Evolutionary conservation across 441 rosid species (phyloP), one percentile per base, ranked within the genome.

Genomic region (Populus hybrid): DNA sequence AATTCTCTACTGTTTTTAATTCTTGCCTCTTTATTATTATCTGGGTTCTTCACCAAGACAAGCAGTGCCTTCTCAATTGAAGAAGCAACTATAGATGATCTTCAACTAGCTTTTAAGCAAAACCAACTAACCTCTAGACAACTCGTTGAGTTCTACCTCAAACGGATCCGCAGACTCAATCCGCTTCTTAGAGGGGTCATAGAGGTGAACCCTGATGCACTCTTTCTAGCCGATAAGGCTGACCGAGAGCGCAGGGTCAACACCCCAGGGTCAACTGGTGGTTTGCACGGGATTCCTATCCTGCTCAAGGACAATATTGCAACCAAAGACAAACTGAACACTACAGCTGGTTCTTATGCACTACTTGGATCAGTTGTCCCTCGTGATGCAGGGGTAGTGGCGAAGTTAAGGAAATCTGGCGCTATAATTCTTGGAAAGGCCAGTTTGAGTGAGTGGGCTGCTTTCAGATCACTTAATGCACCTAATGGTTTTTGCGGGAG

Each of bases 371-470:
- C 95, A 0, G 82, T 88, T 0, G 94, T 89, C 72, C 82, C 91
- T 3, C 75, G 88, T 12, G 95, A 94, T 83, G 92, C 97, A 0
- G 88, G 89, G 0, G 92, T 91, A 28, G 97, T 85, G 53, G 73
- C 42, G 59, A 84, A 75, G 73, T 81, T 92, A 66, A 88, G 94
- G 80, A 78, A 82, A 69, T 84, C 92, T 3, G 95, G 97, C 18
- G 97, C 91, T 36, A 84, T 92, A 59, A 86, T 94, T 69, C 76
- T 94, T 57, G 98, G 97, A n/a, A 92, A 92, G 84, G 88, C 93
- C 3, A 89, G 94, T 81, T 70, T 89, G 86, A 91, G 85, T 9
- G 94, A 92, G 70, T 89, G 97, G 98, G 80, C 94, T 74, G 0
- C 42, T 69, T 86, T 89, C 9, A 76, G 95, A 50, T 79, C 81